phyloP scores from a whole-genome alignment of 805 yeast species.

The Candida pseudoglaebosa region DNA sequence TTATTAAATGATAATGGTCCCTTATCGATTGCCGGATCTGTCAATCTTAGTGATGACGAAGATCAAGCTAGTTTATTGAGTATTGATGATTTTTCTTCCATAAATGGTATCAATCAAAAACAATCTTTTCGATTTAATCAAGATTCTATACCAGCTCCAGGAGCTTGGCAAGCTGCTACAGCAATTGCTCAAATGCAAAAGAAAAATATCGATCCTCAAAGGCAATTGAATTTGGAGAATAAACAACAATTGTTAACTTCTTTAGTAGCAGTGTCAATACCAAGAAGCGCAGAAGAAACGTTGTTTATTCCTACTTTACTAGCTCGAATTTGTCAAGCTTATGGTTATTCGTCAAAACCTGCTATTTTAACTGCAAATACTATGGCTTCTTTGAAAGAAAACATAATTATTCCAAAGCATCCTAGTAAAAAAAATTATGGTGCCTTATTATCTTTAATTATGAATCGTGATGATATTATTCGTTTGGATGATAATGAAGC shows the following conservation, averaged over 20 bases:
- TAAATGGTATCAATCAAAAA: conserved; percentile 3
- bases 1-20: conserved; percentile 39
- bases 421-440: conserved; percentile 8
- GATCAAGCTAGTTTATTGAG: conserved; percentile 28
- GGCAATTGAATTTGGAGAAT: conserved; percentile 19
- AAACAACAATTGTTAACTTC: conserved; percentile 37
- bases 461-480: conserved; percentile 20
- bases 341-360: conserved; percentile 68
- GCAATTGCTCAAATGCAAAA: conserved; percentile 55
- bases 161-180: conserved; percentile 61
- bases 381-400: conserved; percentile 62
- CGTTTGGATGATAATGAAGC: conserved; percentile 38
- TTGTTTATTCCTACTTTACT: conserved; percentile 68
- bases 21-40: conserved; percentile 29
- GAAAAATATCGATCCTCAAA: conserved; percentile 14
- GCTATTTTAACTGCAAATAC: conserved; percentile 70
- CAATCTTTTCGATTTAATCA: conserved; percentile 7
- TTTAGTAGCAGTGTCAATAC: conserved; percentile 66
- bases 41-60: conserved; percentile 46
- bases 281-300: conserved; percentile 76
- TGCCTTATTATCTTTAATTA: conserved; percentile 18
- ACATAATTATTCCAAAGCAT: conserved; percentile 13
- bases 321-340: conserved; percentile 64
- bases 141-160: conserved; percentile 71
- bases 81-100: conserved; percentile 21